phyloP scores from a whole-genome alignment of 2,329 filamentous ascomycete species.

The Domatiomyces globalis region DNA sequence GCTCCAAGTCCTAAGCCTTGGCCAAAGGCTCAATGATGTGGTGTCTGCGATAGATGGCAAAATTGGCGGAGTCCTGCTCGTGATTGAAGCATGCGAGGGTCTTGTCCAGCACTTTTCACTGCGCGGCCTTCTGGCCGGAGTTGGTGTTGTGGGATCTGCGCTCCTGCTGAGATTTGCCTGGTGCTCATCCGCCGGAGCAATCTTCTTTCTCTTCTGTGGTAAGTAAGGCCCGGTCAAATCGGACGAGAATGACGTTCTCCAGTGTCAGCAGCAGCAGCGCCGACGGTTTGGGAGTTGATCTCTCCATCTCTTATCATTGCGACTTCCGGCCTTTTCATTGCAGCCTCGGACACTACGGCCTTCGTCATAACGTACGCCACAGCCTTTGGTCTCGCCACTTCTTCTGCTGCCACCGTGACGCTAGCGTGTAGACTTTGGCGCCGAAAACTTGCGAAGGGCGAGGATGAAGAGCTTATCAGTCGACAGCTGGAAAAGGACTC shows the following conservation, averaged over 20 bases:
- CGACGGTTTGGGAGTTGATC: neutral
- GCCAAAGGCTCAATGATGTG: neutral
- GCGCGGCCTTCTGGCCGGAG: neutral
- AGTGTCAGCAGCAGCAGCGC: neutral
- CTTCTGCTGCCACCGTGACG: neutral
- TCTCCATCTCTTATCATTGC: neutral
- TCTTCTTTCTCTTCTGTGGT: neutral
- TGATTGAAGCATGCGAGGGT: neutral
- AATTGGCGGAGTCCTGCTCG: neutral
- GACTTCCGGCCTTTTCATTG: neutral
- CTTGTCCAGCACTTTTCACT: neutral
- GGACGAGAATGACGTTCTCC: neutral
- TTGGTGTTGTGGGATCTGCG: neutral
- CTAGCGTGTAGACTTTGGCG: neutral
- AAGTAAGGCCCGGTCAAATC: neutral
- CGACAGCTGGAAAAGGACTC: neutral
- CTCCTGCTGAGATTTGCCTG: neutral
- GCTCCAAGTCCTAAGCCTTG: neutral
- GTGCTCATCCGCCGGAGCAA: neutral
- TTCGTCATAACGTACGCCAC: neutral
- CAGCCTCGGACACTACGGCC: neutral
- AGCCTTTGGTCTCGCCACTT: neutral
- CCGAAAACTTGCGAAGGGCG: neutral
- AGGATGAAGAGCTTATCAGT: neutral
- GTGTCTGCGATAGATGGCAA: neutral